Evolutionary conservation across 2,329 filamentous ascomycete species (phyloP).

Genomic region (Aspergillus persii): DNA sequence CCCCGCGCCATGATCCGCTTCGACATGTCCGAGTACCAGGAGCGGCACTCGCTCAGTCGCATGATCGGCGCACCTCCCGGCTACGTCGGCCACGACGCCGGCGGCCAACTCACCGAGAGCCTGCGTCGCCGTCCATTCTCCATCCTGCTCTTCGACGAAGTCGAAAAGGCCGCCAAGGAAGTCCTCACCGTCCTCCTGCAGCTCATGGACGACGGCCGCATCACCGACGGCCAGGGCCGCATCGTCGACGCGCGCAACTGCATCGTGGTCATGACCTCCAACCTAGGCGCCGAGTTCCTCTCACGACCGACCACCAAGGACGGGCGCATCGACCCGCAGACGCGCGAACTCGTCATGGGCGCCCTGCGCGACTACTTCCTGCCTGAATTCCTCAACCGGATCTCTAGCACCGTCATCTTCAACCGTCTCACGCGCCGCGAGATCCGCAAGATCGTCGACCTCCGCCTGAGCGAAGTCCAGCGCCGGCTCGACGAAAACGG

Average conservation of each 20-base stretch:
- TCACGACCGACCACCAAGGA: slow-evolving; percentile 72
- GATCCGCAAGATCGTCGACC: slow-evolving; percentile 93
- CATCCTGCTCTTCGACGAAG: slow-evolving; percentile 95
- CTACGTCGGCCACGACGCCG: slow-evolving; percentile 94
- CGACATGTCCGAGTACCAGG: slow-evolving; percentile 99
- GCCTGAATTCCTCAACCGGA: slow-evolving; percentile 97
- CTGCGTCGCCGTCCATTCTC: slow-evolving; percentile 95
- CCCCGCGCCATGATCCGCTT: slow-evolving; percentile 97
- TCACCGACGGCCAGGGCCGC: slow-evolving; percentile 95
- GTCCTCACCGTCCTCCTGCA: slow-evolving; percentile 95
- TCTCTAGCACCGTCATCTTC: slow-evolving; percentile 95
- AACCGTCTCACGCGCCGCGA: slow-evolving; percentile 87
- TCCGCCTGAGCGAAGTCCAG: slow-evolving; percentile 85
- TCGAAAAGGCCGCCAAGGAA: slow-evolving; percentile 98
- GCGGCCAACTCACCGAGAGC: slow-evolving; percentile 91
- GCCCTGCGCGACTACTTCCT: slow-evolving; percentile 94
- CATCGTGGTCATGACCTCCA: slow-evolving; percentile 99
- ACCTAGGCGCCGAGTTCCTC: slow-evolving; percentile 93
- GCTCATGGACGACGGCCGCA: slow-evolving; percentile 98
- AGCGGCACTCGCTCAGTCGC: slow-evolving; percentile 87
- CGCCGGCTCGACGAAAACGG: slow-evolving; percentile 82
- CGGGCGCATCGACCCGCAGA: slow-evolving; percentile 81
- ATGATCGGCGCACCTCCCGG: slow-evolving; percentile 98
- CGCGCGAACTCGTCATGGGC: slow-evolving; percentile 84
- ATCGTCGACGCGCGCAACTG: slow-evolving; percentile 95